Base-by-base conservation (phyloP, 371 early-diverging fungal genomes). In the Basidiobolus meristosporus region DNA sequence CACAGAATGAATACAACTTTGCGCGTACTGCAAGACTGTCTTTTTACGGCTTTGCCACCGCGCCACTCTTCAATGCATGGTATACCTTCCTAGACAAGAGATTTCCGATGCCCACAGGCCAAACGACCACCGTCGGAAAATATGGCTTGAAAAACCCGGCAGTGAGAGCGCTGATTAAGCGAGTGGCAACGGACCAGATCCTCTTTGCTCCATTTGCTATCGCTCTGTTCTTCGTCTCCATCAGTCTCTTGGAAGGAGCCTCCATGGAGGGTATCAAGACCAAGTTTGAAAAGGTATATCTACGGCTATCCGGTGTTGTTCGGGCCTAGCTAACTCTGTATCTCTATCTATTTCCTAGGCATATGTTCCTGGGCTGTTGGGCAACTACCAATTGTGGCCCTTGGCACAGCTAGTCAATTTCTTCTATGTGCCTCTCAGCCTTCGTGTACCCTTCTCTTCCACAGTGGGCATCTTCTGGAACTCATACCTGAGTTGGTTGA, bases 361-460 rank as follows among this genome's bases (percentile, higher is more conserved):
- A 12, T 82, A 65, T 47, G 7, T 54, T 32, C 59, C 72, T 0
- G 76, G 83, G 0, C 46, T 86, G 40, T 58, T 56, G 12, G 71
- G 77, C n/a, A 82, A 82, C 39, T 86, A 82, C 41, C 64, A 64
- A 11, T 57, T 85, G 0, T 86, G 87, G 87, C 85, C 86, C 7
- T 44, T 65, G 3, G 82, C 80, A 5, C 87, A 85, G 50, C 51
- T 66, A 6, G 53, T 86, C 16, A 85, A 84, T 50, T 83, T 86
- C 51, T 68, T 73, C 38, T 65, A 73, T 40, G 65, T 83, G 52
- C 87, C 87, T 0, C 44, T 79, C 19, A 58, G 62, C 14, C 77
- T 69, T 38, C 63, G 84, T 17, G 51, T 84, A 9, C 83, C 85
- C 1, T 79, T 84, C 49, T 72, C 74, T 31, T 75, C 77, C 40